Evolutionary conservation across 352 stramenopile genomes (phyloP), one percentile per base, ranked within the genome.

Genomic region (Phytopythium cucurbitacearum): DNA sequence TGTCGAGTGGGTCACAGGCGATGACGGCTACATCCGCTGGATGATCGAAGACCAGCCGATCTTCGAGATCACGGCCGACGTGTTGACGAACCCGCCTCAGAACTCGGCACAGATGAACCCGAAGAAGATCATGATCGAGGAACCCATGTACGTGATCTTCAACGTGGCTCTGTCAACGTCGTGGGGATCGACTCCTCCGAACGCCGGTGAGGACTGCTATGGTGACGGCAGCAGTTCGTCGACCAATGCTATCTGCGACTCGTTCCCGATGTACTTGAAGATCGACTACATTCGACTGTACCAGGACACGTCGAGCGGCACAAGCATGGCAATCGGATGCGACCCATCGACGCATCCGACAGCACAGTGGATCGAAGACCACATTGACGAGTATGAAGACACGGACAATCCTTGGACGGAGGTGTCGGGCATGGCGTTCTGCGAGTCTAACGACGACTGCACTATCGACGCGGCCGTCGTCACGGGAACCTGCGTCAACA

Each of bases 141-240:
- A 28, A 28, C 21, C 21, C 21, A 28, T 28, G 21, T 28, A 28
- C 21, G 21, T 98, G 43, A 82, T 98, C 38, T 79, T 98, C 52
- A 98, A 98, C 70, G 96, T 95, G n/a, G 94, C 94, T 1, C 62
- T 98, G 33, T 97, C 87, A 7, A 79, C 64, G 16, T 80, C 86
- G 28, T 98, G 92, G 94, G 72, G 76, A 6, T 51, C 76, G 4
- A 67, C 34, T 16, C 79, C 79, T 1, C 76, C 79, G 13, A 90
- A 90, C 49, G 12, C 76, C 7, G 76, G 74, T 1, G 28, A 28
- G 33, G 50, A 62, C 1, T 90, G 79, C 44, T 65, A 59, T n/a
- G 76, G 73, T 0, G 59, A 76, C 36, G 70, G 68, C 2, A 61
- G 32, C 3, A 59, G 78, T n/a, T 12, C 58, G 2, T 53, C 48